Evolutionary conservation across 106 monocot species (phyloP), one percentile per base, ranked within the genome.

Genomic region (Iris macrosiphon): DNA sequence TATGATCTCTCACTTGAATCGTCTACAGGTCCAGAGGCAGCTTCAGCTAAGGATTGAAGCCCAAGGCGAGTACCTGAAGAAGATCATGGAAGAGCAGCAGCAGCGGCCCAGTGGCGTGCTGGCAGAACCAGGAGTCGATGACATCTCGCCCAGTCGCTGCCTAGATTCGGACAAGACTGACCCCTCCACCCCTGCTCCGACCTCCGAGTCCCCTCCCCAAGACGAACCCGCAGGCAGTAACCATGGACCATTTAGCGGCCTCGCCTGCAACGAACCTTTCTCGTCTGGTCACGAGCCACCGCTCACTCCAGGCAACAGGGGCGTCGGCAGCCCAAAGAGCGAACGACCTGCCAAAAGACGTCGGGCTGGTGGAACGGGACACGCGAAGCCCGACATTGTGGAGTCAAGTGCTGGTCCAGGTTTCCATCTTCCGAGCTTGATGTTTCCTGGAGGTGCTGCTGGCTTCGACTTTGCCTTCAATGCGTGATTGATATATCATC

Each of bases 11-110:
- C n/a, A n/a, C n/a, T n/a, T n/a, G n/a, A n/a, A n/a, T n/a, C n/a
- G n/a, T 40, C 41, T 52, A 17, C 39, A 79, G 74, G 69, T 79
- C 31, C 79, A 74, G 49, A 64, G 59, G 59, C 73, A 79, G 64
- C 68, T 79, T 23, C 73, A 73, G 39, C 24, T 74, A 23, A 57
- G 79, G 46, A 79, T 79, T 16, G 73, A 79, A 49, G 69, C 79
- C 23, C 73, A 79, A 44, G 79, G 68, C 19, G 69, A 62, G 48
- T 79, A 69, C 59, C 42, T 79, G 11, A 58, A 73, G 43, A 73
- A 73, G 63, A 79, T 73, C 31, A 69, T 73, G 8, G 73, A 79
- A 49, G 73, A 73, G 56, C 74, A 74, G 40, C 68, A 68, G 58
- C 91, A 79, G 40, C 67, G 55, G 6, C 49, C 63, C 8, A 56